Conservation (phyloP, 225 moss, liverwort and hornwort genomes). For the Physcomitrium patens region DNA sequence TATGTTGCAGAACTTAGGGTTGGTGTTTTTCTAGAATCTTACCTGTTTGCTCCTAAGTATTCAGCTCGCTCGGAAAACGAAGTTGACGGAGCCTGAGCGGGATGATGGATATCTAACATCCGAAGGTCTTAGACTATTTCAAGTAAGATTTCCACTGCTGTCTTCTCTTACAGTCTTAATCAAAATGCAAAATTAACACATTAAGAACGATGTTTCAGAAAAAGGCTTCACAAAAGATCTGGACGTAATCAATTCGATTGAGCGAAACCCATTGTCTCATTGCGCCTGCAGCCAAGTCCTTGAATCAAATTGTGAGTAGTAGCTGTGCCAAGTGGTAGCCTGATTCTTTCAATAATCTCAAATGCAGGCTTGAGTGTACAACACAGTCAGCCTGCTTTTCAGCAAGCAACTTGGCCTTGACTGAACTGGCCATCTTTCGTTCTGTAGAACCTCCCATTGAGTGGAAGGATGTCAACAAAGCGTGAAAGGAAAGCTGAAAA, state of each 20-base stretch:
- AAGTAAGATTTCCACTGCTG: constrained; percentile 13
- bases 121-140: constrained; percentile 25
- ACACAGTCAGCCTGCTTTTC: constrained; percentile 28
- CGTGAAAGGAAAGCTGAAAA: constrained; percentile 23
- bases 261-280: too few species aligned
- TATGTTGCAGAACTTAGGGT: neutral
- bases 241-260: too few species aligned
- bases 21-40: neutral
- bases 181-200: too few species aligned
- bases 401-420: constrained; percentile 49
- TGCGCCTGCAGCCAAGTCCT: too few species aligned
- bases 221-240: too few species aligned
- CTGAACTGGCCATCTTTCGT: constrained; percentile 60
- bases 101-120: constrained; percentile 26
- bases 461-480: constrained; percentile 19
- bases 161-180: neutral
- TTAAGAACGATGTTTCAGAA: too few species aligned
- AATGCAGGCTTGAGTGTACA: constrained; percentile 44
- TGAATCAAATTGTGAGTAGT: too few species aligned
- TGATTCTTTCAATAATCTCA: constrained; percentile 39
- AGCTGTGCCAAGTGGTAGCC: constrained; percentile 23
- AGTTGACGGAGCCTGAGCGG: constrained; percentile 16
- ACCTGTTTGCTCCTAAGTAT: constrained; percentile 5
- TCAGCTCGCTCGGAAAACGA: constrained; percentile 57
- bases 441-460: constrained; percentile 43